These are phyloP conservation scores for Phalaenopsis aphrodite DNA, from an alignment of 106 monocot genomes.

Conservation along the genomic window DNA sequence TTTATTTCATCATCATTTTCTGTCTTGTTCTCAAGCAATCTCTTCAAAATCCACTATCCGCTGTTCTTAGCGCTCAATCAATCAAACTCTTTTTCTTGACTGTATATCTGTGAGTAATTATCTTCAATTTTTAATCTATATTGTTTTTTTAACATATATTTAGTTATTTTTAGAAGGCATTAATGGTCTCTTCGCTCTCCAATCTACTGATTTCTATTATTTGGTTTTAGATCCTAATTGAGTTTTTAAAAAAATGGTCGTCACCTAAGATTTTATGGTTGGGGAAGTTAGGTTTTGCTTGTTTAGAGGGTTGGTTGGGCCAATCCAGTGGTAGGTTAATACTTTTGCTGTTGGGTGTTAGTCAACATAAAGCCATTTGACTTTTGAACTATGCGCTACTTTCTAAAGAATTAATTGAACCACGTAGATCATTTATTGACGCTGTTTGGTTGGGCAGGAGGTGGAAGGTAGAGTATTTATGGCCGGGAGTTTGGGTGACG, in stretches of 20 bases:
- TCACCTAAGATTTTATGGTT: background rate
- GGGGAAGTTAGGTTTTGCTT: background rate
- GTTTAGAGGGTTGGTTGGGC: background rate
- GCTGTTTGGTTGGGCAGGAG: constrained; percentile 27
- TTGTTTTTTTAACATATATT: no score
- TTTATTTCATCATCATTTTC: background rate
- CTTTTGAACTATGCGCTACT: background rate
- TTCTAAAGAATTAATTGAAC: background rate
- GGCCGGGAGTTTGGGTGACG: constrained; percentile 25
- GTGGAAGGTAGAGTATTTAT: constrained; percentile 21
- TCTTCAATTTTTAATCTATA: background rate
- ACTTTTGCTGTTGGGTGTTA: background rate
- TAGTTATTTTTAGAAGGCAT: no score
- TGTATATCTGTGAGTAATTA: background rate
- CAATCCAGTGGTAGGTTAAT: background rate
- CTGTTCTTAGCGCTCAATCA: background rate
- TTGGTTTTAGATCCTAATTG: background rate
- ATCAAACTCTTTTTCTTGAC: background rate
- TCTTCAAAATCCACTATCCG: background rate
- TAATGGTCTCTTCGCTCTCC: background rate
- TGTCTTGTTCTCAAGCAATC: background rate
- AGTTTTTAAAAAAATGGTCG: background rate
- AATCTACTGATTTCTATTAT: background rate
- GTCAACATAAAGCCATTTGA: background rate
- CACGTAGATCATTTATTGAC: background rate